Conservation (phyloP, 331 rosid genomes). For the Prunus yedoensis region DNA sequence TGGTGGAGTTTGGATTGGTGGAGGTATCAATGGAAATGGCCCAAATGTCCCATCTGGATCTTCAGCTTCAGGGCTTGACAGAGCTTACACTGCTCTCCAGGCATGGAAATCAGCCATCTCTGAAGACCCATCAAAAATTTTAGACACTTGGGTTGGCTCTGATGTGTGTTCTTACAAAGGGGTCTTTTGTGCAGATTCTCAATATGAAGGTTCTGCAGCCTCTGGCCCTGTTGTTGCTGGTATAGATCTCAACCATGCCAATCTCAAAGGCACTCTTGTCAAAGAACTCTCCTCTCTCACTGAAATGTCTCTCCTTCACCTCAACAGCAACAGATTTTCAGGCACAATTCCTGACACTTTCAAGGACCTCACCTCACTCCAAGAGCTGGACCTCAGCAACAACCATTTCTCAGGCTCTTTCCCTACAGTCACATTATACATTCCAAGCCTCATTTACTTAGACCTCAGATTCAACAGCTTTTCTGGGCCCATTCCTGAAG, state of each 20-base stretch:
- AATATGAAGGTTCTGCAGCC: constrained; percentile 32
- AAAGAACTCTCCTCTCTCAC: constrained; percentile 68
- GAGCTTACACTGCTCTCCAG: constrained; percentile 78
- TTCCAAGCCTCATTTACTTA: constrained; percentile 74
- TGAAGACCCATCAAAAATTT: constrained; percentile 71
- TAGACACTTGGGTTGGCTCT: constrained; percentile 67
- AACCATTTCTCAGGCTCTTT: constrained; percentile 81
- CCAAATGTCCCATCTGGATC: constrained; percentile 42
- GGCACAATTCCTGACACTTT: constrained; percentile 70
- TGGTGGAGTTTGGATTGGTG: constrained; percentile 74
- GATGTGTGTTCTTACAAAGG: constrained; percentile 90
- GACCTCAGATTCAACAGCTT: constrained; percentile 84
- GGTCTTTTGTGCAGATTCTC: constrained; percentile 64
- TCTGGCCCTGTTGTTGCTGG: constrained; percentile 54
- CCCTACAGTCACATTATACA: constrained; percentile 53
- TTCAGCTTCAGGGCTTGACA: constrained; percentile 40
- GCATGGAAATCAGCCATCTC: constrained; percentile 89
- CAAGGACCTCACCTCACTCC: constrained; percentile 50
- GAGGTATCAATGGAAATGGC: constrained; percentile 45
- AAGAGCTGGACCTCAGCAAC: constrained; percentile 90
- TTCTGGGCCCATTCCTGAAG: constrained; percentile 71
- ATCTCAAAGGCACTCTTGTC: constrained; percentile 74
- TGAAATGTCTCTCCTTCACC: constrained; percentile 74
- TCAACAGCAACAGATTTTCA: constrained; percentile 73
- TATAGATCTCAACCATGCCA: constrained; percentile 90